A percentile compares a stretch with the other conserved stretches of the same genome.
These are phyloP conservation scores for Auxenochlorella protothecoides DNA, from an alignment of 139 green algal genomes.

Conservation along the genomic window DNA sequence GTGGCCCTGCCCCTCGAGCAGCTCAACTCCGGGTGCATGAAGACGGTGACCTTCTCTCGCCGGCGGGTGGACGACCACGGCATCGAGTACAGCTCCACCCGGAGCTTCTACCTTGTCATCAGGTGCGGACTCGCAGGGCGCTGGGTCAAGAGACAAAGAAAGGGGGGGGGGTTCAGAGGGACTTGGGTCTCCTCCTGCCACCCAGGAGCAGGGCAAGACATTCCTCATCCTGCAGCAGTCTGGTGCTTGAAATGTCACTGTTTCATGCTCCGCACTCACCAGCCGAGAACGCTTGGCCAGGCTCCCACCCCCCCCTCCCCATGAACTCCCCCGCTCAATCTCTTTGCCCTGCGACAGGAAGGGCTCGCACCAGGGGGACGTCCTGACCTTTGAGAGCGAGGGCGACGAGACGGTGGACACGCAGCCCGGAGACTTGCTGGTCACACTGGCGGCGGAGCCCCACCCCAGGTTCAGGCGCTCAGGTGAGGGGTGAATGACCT, in stretches of 20 bases:
- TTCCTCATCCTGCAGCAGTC: not conserved
- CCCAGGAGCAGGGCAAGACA: too few relatives aligned
- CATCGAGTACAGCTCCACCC: not conserved
- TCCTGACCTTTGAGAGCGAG: slow-evolving; percentile 22
- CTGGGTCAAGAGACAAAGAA: not conserved
- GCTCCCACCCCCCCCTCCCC: too few relatives aligned
- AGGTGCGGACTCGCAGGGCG: not conserved
- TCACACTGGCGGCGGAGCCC: slow-evolving; percentile 19
- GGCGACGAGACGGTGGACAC: slow-evolving; percentile 30
- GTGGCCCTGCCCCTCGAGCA: slow-evolving; percentile 12
- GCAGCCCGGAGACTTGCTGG: slow-evolving; percentile 17
- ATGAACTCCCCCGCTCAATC: too few relatives aligned
- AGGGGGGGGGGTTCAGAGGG: not conserved
- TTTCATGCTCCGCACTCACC: too few relatives aligned
- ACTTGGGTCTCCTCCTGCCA: not conserved
- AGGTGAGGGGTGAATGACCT: slow-evolving; percentile 7
- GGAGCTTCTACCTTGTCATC: slow-evolving; percentile 22
- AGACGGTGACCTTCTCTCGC: slow-evolving; percentile 13
- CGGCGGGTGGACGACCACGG: slow-evolving; percentile 16
- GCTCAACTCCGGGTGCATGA: slow-evolving; percentile 22
- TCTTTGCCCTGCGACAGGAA: not conserved
- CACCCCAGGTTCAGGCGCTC: slow-evolving; percentile 17
- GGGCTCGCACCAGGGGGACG: slow-evolving; percentile 19
- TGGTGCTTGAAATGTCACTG: too few relatives aligned
- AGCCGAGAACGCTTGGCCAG: too few relatives aligned